These are phyloP conservation scores for Populus ilicifolia DNA, from an alignment of 345 rosid genomes.

Conservation along the genomic window DNA sequence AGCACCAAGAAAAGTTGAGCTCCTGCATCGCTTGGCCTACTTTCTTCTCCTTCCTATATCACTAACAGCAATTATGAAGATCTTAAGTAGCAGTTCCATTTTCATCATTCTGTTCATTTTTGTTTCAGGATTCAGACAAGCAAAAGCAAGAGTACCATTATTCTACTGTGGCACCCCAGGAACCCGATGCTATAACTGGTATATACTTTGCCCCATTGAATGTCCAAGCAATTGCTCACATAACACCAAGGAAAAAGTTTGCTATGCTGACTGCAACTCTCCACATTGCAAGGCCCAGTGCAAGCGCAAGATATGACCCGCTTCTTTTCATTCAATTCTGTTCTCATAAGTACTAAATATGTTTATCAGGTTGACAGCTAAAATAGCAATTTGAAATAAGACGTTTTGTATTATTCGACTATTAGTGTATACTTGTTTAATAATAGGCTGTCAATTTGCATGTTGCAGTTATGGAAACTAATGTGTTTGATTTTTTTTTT, in stretches of 20 bases:
- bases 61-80: conserved; percentile 8
- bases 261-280: conserved; percentile 29
- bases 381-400: background rate
- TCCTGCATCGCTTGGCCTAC: background rate
- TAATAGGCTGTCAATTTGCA: background rate
- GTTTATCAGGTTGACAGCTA: background rate
- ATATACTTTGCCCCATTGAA: conserved; percentile 29
- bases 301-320: conserved; percentile 19
- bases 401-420: background rate
- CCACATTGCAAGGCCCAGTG: conserved; percentile 33
- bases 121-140: conserved; percentile 11
- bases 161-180: background rate
- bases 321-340: background rate
- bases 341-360: background rate
- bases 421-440: too few species aligned
- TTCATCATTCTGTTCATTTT: conserved; percentile 12
- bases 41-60: background rate
- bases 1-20: background rate
- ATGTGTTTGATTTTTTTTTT: background rate
- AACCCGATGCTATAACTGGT: conserved; percentile 25
- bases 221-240: conserved; percentile 23
- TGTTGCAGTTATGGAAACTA: background rate
- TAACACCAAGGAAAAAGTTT: conserved; percentile 23
- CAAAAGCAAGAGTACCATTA: conserved; percentile 4
- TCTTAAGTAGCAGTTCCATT: conserved; percentile 1